phyloP scores from a whole-genome alignment of 164 flowering plant genomes.

The Annona squamosa region DNA sequence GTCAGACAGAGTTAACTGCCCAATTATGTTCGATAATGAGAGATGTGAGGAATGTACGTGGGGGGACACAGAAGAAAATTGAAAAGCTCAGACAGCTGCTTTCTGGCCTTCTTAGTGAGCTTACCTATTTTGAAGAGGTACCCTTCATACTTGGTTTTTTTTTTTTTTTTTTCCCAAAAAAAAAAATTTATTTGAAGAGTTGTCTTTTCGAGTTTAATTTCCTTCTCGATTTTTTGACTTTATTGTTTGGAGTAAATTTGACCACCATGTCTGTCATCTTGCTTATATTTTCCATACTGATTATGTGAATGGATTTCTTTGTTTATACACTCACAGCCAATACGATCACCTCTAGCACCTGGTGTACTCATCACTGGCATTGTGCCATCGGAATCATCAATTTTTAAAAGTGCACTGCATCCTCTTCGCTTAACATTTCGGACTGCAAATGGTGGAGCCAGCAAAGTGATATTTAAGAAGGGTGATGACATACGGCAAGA shows the following conservation, averaged over 20 bases:
- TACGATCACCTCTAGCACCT: slow-evolving; percentile 86
- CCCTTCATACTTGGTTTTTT: background rate
- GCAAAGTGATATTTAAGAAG: slow-evolving; percentile 90
- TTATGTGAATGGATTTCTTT: background rate
- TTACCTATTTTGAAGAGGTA: slow-evolving; percentile 96
- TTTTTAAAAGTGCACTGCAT: slow-evolving; percentile 92
- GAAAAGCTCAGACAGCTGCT: slow-evolving; percentile 96
- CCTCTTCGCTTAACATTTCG: slow-evolving; percentile 90
- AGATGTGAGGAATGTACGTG: slow-evolving; percentile 94
- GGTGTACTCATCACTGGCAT: slow-evolving; percentile 78
- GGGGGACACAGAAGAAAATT: slow-evolving; percentile 93
- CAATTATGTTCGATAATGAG: slow-evolving; percentile 87
- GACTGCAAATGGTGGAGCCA: slow-evolving; percentile 68
- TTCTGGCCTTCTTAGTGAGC: slow-evolving; percentile 97
- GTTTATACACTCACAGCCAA: slow-evolving; percentile 54
- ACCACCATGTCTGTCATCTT: background rate
- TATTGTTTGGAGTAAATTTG: background rate
- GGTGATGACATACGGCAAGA: slow-evolving; percentile 99
- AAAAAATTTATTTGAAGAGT: slow-evolving; percentile 63
- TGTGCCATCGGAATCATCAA: slow-evolving; percentile 84
- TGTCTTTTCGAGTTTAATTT: slow-evolving; percentile 10
- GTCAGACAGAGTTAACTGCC: slow-evolving; percentile 94
- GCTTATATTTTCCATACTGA: background rate
- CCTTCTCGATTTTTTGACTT: background rate
- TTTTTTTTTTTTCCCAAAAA: background rate